A percentile compares a stretch with the other conserved stretches of the same genome.
phyloP scores from a whole-genome alignment of 352 stramenopile genomes.

The Globisporangium okanoganense region DNA sequence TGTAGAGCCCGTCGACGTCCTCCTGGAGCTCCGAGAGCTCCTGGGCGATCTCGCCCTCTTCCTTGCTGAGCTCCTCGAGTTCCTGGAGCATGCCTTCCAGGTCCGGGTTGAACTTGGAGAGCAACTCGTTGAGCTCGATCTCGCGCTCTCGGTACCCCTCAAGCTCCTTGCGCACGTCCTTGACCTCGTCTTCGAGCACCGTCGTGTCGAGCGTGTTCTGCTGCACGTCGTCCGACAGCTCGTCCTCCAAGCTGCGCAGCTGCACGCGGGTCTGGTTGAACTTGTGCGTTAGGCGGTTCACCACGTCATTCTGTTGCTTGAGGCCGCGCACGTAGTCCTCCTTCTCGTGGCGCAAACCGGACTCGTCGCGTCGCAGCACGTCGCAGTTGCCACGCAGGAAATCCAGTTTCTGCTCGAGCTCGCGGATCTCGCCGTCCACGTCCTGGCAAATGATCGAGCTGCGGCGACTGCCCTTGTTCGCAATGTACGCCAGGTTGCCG shows the following conservation, averaged over 20 bases:
- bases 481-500: conserved; percentile 80
- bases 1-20: conserved; percentile 64
- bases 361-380: conserved; percentile 49
- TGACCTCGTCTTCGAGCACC: conserved; percentile 71
- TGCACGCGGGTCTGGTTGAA: conserved; percentile 56
- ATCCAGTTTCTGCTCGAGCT: conserved; percentile 49
- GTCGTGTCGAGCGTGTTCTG: conserved; percentile 65
- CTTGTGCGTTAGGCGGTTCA: conserved; percentile 51
- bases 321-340: conserved; percentile 40
- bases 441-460: conserved; percentile 78
- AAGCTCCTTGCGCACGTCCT: conserved; percentile 45
- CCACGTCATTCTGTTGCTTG: conserved; percentile 42
- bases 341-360: conserved; percentile 34
- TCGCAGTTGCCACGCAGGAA: conserved; percentile 46
- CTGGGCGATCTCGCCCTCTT: conserved; percentile 43
- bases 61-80: conserved; percentile 45
- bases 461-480: conserved; percentile 55
- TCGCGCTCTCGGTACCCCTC: conserved; percentile 33
- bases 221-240: conserved; percentile 59
- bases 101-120: conserved; percentile 67
- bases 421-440: conserved; percentile 54
- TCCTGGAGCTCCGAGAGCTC: conserved; percentile 56
- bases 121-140: conserved; percentile 44
- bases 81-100: conserved; percentile 55
- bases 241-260: conserved; percentile 63